These are phyloP conservation scores for Paramecium primaurelia DNA, from an alignment of 73 alveolate species.

Conservation along the genomic window DNA sequence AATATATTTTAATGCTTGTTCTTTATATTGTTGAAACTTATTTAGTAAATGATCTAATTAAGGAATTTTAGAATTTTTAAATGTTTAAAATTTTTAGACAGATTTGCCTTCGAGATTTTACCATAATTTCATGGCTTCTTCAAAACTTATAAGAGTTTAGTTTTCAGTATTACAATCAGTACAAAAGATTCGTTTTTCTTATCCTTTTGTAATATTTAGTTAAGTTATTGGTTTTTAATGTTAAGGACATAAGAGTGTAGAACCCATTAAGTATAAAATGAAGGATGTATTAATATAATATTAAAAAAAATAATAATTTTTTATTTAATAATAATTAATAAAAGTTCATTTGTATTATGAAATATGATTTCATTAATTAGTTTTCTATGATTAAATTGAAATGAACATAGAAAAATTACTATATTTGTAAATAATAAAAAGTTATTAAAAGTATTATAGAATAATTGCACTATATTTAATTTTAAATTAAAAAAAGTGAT, in stretches of 20 bases:
- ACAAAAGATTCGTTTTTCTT: neutral
- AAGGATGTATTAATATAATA: neutral
- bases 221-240: neutral
- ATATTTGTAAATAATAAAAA: too few species aligned
- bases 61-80: neutral
- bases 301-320: neutral
- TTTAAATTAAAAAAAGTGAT: neutral
- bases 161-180: neutral
- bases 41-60: neutral
- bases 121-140: constrained; percentile 7
- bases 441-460: neutral
- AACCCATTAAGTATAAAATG: neutral
- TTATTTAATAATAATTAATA: neutral
- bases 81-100: neutral
- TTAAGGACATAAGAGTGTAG: neutral
- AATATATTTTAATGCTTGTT: neutral
- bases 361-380: neutral
- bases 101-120: neutral
- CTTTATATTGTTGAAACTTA: neutral
- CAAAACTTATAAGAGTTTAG: neutral
- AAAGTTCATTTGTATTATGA: neutral
- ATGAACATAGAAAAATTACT: too few species aligned
- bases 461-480: neutral
- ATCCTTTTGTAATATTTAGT: neutral
- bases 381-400: too few species aligned